These are phyloP conservation scores for Exophiala oligosperma DNA, from an alignment of 2,329 filamentous ascomycete species.

Conservation along the genomic window DNA sequence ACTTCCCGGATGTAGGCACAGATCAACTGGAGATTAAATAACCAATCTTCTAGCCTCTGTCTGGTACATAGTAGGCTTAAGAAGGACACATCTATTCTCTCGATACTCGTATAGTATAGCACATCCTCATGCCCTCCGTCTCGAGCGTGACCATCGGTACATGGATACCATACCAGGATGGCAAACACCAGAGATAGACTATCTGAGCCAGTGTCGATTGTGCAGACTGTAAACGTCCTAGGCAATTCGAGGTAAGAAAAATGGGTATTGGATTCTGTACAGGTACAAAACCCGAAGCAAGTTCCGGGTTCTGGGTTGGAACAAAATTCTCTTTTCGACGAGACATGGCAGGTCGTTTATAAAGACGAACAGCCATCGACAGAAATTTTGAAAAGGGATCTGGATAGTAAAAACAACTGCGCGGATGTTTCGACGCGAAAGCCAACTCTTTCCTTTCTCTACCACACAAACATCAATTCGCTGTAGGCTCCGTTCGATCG, in stretches of 20 bases:
- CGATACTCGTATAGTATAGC: background rate
- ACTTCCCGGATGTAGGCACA: background rate
- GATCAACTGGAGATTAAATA: constrained; percentile 1
- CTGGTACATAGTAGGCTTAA: background rate
- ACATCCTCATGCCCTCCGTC: background rate
- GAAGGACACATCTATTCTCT: background rate
- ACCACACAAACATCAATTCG: no score
- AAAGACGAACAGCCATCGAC: background rate
- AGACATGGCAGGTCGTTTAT: background rate
- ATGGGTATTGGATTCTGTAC: constrained; percentile 1
- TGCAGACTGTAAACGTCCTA: no score
- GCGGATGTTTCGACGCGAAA: background rate
- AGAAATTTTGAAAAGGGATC: background rate
- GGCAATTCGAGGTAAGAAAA: background rate
- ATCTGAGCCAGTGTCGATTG: background rate
- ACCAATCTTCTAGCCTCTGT: background rate
- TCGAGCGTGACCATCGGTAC: background rate
- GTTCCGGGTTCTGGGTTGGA: background rate
- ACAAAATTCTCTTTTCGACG: background rate
- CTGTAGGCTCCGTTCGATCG: no score
- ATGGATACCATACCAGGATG: background rate
- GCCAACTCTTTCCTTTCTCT: background rate
- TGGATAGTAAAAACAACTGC: background rate
- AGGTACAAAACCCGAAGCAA: constrained; percentile 1
- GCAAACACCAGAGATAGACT: background rate